Evolutionary conservation across 2,329 filamentous ascomycete genomes (phyloP), one percentile per base, ranked within the genome.

Genomic region (Cladophialophora psammophila): DNA sequence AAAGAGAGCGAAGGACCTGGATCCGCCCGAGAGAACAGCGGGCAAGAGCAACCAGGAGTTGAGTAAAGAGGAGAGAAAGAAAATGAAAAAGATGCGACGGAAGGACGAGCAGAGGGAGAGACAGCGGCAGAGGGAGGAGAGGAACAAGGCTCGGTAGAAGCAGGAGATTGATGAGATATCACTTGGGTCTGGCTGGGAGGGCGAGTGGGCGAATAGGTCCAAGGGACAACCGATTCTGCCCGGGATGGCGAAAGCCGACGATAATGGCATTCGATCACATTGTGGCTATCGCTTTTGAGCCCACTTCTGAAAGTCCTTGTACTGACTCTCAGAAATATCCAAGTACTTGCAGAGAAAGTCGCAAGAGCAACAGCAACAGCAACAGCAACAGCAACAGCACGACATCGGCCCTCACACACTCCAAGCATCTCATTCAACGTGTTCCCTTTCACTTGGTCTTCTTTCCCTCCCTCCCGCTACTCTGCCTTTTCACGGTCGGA

Each of bases 391-490:
- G 45, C 7, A 13, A 20, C 9, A 20, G 45, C 45, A 26, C 5
- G 18, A 50, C 45, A 26, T 50, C 7, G 6, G 12, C 10, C 45
- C 45, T 13, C 45, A 50, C 45, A 26, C n/a, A 20, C 2, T 50
- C 45, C 45, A 50, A 26, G 45, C 45, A 50, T 1, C 45, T 50
- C 45, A 50, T 26, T 26, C 45, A 31, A 50, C 20, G 26, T 20
- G 2, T 4, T 40, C 40, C 26, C 38, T 32, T 68, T 72, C 67
- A 77, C 68, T 75, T 75, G 52, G 73, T 75, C 72, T 77, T 77
- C 64, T 76, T 76, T n/a, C 71, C 69, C 45, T 71, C 69, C 13
- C 40, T 66, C 8, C 62, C 65, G 62, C 74, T 76, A n/a, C 64
- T 60, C 52, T 75, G 73, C 40, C 72, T 74, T 42, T 73, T 72